Evolutionary conservation across 2,329 filamentous ascomycete genomes (phyloP), one percentile per base, ranked within the genome.

Genomic region (Scortechinia acanthostroma): DNA sequence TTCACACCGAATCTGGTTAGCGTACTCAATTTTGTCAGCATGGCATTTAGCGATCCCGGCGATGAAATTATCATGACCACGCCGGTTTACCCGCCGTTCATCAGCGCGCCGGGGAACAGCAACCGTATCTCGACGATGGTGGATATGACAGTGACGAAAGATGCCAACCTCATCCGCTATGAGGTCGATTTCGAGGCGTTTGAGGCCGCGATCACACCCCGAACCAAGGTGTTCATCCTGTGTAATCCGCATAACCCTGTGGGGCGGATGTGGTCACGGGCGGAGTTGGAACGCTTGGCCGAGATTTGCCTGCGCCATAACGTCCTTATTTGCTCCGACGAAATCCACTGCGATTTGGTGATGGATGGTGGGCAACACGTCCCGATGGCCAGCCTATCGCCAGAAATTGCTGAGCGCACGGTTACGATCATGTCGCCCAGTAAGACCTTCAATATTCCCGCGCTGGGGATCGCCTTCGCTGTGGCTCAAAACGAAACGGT

Each of bases 21-120:
- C n/a, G n/a, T n/a, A n/a, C n/a, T n/a, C n/a, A n/a, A n/a, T n/a
- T n/a, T n/a, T n/a, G n/a, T n/a, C n/a, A n/a, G n/a, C 59, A 97
- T 98, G 93, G 93, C 79, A 2, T 98, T 98, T 55, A 82, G 98
- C 47, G 93, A 98, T 65, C 77, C 80, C 1, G 93, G 89, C 13
- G 93, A 98, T 59, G 93, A 98, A 64, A 93, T 96, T 52, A 96
- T 98, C 53, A 78, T 98, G 46, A 96, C 98, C 61, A 93, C 98
- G 69, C 93, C 93, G 10, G 98, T 96, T 69, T 98, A 97, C 61
- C n/a, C n/a, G n/a, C n/a, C n/a, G n/a, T n/a, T n/a, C n/a, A n/a
- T n/a, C n/a, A n/a, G n/a, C n/a, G n/a, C n/a, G n/a, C n/a, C n/a
- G n/a, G n/a, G n/a, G n/a, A n/a, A n/a, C n/a, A n/a, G n/a, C n/a